Evolutionary conservation across 331 rosid genomes (phyloP).

Genomic region (Malus hybrid): DNA sequence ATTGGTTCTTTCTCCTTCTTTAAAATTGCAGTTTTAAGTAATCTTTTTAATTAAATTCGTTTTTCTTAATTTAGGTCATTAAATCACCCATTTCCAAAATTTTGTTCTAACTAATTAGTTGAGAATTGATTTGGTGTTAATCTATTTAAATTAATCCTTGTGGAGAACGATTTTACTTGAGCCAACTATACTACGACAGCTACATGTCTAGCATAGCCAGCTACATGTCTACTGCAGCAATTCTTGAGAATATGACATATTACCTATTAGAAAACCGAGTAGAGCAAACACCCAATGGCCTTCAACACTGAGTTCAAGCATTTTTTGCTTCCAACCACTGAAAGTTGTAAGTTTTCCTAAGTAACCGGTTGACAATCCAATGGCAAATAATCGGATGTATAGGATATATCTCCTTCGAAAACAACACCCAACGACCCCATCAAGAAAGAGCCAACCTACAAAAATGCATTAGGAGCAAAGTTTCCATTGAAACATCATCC

Average conservation of each 20-base stretch:
- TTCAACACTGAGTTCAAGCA: constrained; percentile 63
- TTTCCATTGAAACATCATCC: not conserved
- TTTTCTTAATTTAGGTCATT: too few species aligned
- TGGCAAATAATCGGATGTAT: constrained; percentile 64
- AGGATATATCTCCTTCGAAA: constrained; percentile 61
- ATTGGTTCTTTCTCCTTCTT: too few species aligned
- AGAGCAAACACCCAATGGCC: constrained; percentile 59
- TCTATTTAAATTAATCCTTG: too few species aligned
- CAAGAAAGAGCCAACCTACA: constrained; percentile 72
- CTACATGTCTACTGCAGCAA: not conserved
- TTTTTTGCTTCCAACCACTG: constrained; percentile 88
- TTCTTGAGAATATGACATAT: constrained; percentile 13
- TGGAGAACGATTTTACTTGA: too few species aligned
- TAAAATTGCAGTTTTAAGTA: too few species aligned
- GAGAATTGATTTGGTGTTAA: too few species aligned
- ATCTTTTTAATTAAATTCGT: too few species aligned
- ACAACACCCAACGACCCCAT: constrained; percentile 95
- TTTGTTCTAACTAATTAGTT: too few species aligned
- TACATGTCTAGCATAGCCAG: not conserved
- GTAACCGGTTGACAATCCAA: constrained; percentile 74
- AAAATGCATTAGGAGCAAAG: not conserved
- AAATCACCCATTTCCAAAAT: too few species aligned
- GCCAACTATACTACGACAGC: too few species aligned
- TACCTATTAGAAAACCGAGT: constrained; percentile 74
- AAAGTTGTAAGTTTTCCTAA: constrained; percentile 92